These are phyloP conservation scores for Calocera cornea DNA, from an alignment of 768 basidiomycete genomes.

Conservation along the genomic window DNA sequence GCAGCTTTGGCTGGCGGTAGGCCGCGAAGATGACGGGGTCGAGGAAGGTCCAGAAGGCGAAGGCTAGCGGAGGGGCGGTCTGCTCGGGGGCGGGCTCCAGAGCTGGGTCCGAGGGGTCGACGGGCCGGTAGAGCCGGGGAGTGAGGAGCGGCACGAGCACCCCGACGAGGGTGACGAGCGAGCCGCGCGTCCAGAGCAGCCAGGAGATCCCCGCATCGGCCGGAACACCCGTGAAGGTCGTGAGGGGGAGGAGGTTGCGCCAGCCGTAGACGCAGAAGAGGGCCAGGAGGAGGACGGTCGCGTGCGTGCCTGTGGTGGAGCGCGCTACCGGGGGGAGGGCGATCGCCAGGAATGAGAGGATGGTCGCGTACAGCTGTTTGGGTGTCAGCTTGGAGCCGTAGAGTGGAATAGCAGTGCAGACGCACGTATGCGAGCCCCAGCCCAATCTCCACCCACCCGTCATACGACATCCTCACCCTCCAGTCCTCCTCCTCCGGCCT, in stretches of 20 bases:
- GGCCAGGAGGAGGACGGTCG: conserved; percentile 36
- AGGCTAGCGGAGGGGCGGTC: conserved; percentile 6
- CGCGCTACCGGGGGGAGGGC: conserved; percentile 29
- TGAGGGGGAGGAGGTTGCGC: conserved; percentile 27
- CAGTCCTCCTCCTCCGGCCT: conserved; percentile 18
- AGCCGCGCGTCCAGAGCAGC: not conserved
- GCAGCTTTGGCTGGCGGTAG: conserved; percentile 21
- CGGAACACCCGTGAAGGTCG: not conserved
- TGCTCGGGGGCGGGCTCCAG: not conserved
- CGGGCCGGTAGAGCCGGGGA: not conserved
- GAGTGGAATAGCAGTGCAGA: not conserved
- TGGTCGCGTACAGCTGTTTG: conserved; percentile 32
- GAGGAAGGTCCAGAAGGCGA: conserved; percentile 9
- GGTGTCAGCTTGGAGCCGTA: not conserved
- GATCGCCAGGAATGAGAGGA: conserved; percentile 33
- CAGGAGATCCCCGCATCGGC: not conserved
- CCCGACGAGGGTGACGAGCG: not conserved
- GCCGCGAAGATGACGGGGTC: conserved; percentile 22
- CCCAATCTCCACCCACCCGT: conserved; percentile 23
- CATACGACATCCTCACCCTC: conserved; percentile 16
- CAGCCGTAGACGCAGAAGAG: conserved; percentile 39
- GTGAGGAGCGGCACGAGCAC: not conserved
- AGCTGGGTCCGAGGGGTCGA: not conserved
- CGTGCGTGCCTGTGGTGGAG: conserved; percentile 31
- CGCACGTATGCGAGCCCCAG: conserved; percentile 27